phyloP scores from a whole-genome alignment of 306 rosid species.

The Lathyrus sativus region DNA sequence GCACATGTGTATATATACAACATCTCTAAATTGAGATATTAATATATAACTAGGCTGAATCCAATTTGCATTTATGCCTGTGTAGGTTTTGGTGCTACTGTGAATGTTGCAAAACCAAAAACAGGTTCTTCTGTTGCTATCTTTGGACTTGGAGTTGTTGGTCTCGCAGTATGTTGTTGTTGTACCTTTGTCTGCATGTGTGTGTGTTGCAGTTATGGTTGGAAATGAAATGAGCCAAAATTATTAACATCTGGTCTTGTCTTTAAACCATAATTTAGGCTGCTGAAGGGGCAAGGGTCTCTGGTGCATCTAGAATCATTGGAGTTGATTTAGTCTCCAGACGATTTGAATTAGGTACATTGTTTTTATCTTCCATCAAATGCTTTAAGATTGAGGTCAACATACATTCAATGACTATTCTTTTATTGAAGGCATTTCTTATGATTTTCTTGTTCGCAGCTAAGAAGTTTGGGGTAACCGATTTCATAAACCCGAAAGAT shows the following conservation, averaged over 20 bases:
- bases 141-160: conserved; percentile 93
- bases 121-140: conserved; percentile 81
- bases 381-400: conserved; percentile 8
- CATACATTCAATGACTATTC: no score
- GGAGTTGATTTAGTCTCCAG: conserved; percentile 76
- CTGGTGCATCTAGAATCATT: conserved; percentile 80
- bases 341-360: conserved; percentile 75
- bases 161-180: conserved; percentile 72
- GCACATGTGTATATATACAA: no score
- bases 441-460: no score
- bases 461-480: conserved; percentile 82
- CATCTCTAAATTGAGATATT: no score
- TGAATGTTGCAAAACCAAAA: conserved; percentile 88
- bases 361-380: conserved; percentile 16
- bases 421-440: no score
- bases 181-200: not conserved
- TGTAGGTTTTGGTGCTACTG: conserved; percentile 87
- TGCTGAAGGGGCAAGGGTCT: conserved; percentile 87
- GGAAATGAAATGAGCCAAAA: not conserved
- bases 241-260: no score
- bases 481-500: conserved; percentile 91
- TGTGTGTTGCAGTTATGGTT: no score
- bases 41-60: no score
- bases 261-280: no score
- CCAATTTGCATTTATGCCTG: no score